phyloP scores from a whole-genome alignment of 78 protist species.

The Chrysochromulina parva region DNA sequence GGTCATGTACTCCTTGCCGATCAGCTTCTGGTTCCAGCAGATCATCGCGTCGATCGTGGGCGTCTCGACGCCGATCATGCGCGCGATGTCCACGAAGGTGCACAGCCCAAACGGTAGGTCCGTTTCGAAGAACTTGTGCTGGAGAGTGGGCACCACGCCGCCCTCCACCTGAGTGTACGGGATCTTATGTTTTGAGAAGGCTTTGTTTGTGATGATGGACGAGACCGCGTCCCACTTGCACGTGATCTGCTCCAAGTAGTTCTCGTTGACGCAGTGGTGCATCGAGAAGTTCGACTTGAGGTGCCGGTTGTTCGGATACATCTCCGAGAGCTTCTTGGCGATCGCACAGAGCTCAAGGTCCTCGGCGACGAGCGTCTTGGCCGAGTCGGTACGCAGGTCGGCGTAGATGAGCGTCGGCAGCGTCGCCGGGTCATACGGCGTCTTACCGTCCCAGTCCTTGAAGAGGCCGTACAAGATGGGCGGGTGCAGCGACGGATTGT shows the following conservation, averaged over 20 bases:
- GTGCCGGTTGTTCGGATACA: neutral
- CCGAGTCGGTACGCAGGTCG: constrained; percentile 12
- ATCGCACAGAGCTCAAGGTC: neutral
- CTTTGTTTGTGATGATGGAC: neutral
- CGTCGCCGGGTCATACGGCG: neutral
- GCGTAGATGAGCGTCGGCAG: neutral
- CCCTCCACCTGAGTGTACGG: neutral
- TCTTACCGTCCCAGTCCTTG: neutral
- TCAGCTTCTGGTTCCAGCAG: constrained; percentile 8
- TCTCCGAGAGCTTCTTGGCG: neutral
- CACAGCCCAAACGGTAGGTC: constrained; percentile 25
- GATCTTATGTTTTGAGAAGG: constrained; percentile 2
- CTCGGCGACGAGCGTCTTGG: neutral
- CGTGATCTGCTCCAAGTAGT: neutral
- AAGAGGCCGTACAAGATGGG: constrained; percentile 18
- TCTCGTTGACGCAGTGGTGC: neutral
- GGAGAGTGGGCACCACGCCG: constrained; percentile 4
- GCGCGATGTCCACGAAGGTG: neutral
- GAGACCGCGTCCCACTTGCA: neutral
- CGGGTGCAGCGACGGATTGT: constrained; percentile 32
- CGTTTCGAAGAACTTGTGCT: constrained; percentile 32
- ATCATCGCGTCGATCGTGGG: constrained; percentile 5
- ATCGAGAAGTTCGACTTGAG: neutral
- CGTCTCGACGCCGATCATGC: neutral
- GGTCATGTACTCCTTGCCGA: constrained; percentile 3